These are phyloP conservation scores for Coccinonectria pachysandricola DNA, from an alignment of 2,329 filamentous ascomycete genomes.

Conservation along the genomic window DNA sequence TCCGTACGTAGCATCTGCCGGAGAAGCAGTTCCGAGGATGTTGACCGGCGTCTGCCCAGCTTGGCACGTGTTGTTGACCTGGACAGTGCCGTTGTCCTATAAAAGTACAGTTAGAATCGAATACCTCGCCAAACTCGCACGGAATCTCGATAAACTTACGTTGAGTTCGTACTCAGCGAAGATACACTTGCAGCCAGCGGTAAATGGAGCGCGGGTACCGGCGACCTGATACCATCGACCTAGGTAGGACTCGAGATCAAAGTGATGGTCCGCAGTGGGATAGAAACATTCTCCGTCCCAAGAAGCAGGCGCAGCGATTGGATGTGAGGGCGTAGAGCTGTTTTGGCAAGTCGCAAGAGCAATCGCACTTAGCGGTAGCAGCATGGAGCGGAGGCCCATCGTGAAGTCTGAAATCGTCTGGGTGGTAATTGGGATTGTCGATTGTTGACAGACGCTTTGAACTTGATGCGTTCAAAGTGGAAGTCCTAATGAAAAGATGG, in stretches of 20 bases:
- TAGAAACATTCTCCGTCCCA: constrained; percentile 25
- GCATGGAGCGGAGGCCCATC: too few relatives aligned
- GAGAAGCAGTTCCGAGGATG: constrained; percentile 20
- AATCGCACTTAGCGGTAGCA: too few relatives aligned
- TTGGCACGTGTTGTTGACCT: constrained; percentile 24
- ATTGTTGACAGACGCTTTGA: too few relatives aligned
- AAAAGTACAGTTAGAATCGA: constrained; percentile 1
- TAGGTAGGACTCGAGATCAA: constrained; percentile 21
- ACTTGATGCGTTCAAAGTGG: too few relatives aligned
- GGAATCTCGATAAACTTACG: constrained; percentile 11
- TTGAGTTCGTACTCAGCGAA: constrained; percentile 22
- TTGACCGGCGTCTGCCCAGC: constrained; percentile 15
- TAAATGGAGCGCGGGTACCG: constrained; percentile 22
- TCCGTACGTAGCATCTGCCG: constrained; percentile 19
- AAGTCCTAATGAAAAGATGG: too few relatives aligned
- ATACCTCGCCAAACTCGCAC: too few relatives aligned
- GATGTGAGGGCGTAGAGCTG: background rate
- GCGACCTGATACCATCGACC: constrained; percentile 26
- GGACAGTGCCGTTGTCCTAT: constrained; percentile 21
- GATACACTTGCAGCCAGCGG: constrained; percentile 22
- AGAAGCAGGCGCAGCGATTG: constrained; percentile 17
- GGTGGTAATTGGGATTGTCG: too few relatives aligned
- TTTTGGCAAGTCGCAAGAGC: too few relatives aligned
- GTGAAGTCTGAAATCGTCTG: too few relatives aligned
- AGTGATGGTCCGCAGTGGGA: constrained; percentile 18